These are phyloP conservation scores for Gentiana dahurica DNA, from an alignment of 257 asterid genomes.

Conservation along the genomic window DNA sequence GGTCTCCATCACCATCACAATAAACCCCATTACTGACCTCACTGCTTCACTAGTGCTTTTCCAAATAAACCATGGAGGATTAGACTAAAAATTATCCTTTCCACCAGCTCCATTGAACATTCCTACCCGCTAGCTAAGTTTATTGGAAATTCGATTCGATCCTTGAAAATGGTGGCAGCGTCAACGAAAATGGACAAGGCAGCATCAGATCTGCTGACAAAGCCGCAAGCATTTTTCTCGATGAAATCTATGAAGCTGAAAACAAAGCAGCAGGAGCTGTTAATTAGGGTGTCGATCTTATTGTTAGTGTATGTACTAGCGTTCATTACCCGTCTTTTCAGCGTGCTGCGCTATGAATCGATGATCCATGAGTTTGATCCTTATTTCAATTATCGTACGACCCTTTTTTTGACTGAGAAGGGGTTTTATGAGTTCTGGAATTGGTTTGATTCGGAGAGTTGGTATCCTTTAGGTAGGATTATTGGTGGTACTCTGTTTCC, in stretches of 20 bases:
- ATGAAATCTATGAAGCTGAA: constrained; percentile 60
- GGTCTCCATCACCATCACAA: no score
- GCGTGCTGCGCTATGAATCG: constrained; percentile 93
- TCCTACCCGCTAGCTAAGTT: background rate
- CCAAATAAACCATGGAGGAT: constrained; percentile 1
- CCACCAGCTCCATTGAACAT: background rate
- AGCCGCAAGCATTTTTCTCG: constrained; percentile 17
- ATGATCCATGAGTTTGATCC: constrained; percentile 99
- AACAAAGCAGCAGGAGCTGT: constrained; percentile 92
- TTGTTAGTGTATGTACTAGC: constrained; percentile 74
- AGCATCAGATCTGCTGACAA: constrained; percentile 6
- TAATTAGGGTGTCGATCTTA: constrained; percentile 76
- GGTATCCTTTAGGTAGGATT: constrained; percentile 96
- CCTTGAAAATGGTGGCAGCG: constrained; percentile 7
- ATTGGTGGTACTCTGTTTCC: constrained; percentile 95
- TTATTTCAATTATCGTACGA: constrained; percentile 90
- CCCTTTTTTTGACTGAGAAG: constrained; percentile 64
- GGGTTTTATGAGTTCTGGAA: constrained; percentile 96
- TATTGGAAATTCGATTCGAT: background rate
- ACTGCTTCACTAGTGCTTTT: constrained; percentile 3
- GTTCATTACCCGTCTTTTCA: constrained; percentile 76
- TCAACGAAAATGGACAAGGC: constrained; percentile 12
- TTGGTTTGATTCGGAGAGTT: constrained; percentile 97
- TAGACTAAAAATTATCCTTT: background rate
- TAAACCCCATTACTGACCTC: background rate